Conservation (phyloP, 208 protist genomes). For the Lotmaria passim region DNA sequence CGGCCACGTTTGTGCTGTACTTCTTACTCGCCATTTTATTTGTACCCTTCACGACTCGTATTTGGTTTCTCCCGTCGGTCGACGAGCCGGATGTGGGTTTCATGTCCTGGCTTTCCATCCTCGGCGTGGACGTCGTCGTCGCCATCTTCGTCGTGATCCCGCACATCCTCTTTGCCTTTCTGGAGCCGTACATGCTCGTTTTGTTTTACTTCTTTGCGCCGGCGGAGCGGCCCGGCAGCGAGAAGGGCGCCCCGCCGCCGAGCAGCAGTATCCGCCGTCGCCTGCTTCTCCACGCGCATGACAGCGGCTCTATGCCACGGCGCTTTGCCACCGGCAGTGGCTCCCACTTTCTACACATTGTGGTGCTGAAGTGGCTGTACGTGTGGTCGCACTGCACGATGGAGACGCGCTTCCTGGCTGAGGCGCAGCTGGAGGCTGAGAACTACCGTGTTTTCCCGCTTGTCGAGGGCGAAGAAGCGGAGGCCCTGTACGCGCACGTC, state of each 20-base stretch:
- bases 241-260: slow-evolving; percentile 20
- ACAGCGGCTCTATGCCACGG: slow-evolving; percentile 38
- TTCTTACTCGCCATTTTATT: slow-evolving; percentile 61
- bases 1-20: slow-evolving; percentile 61
- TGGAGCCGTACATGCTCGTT: slow-evolving; percentile 74
- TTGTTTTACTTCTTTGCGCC: slow-evolving; percentile 70
- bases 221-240: slow-evolving; percentile 28
- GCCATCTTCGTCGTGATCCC: slow-evolving; percentile 58
- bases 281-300: slow-evolving; percentile 59
- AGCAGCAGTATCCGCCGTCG: slow-evolving; percentile 62
- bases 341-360: slow-evolving; percentile 68
- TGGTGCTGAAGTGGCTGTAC: slow-evolving; percentile 59
- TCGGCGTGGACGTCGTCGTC: slow-evolving; percentile 51
- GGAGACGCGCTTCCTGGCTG: slow-evolving; percentile 45
- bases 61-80: slow-evolving; percentile 80
- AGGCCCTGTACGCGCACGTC: slow-evolving; percentile 27
- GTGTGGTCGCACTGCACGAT: slow-evolving; percentile 58
- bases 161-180: slow-evolving; percentile 56
- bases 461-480: slow-evolving; percentile 31
- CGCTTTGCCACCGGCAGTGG: slow-evolving; percentile 53
- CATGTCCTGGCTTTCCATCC: slow-evolving; percentile 68
- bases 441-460: slow-evolving; percentile 79
- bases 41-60: slow-evolving; percentile 73
- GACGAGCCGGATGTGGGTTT: slow-evolving; percentile 70
- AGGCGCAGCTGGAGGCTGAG: slow-evolving; percentile 70